Evolutionary conservation across 2,329 filamentous ascomycete genomes (phyloP).

Genomic region (Diaporthe humulicola): DNA sequence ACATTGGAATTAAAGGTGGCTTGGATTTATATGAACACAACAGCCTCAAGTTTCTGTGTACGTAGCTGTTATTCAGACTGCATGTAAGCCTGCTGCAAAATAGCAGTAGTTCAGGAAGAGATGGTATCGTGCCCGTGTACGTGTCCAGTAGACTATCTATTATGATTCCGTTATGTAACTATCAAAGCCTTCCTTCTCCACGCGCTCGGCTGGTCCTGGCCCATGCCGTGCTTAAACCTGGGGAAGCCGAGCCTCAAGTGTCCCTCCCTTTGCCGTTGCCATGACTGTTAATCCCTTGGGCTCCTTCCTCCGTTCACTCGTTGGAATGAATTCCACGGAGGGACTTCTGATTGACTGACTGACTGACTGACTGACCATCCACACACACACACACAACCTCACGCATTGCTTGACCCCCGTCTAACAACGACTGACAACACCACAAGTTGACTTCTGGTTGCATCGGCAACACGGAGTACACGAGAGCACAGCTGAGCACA

Average conservation of each 20-base stretch:
- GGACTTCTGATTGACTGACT: neutral
- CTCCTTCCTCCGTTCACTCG: neutral
- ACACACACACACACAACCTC: neutral
- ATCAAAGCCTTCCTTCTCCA: constrained; percentile 6
- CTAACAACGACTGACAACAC: neutral
- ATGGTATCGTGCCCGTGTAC: neutral
- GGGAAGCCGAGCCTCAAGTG: constrained; percentile 29
- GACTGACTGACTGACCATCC: neutral
- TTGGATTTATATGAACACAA: too few relatives aligned
- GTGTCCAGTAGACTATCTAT: constrained; percentile 1
- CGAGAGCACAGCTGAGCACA: neutral
- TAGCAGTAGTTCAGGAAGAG: neutral
- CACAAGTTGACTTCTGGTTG: neutral
- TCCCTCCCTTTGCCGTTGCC: neutral
- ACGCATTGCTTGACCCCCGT: neutral
- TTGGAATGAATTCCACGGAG: neutral
- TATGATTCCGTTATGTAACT: constrained; percentile 30
- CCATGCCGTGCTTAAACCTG: constrained; percentile 29
- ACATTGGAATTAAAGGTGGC: too few relatives aligned
- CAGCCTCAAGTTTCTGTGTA: neutral
- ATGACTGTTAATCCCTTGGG: neutral
- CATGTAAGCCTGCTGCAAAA: neutral
- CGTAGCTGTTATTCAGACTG: neutral
- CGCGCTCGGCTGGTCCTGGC: constrained; percentile 6
- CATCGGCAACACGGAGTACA: neutral